Conservation (phyloP, 2,329 filamentous ascomycete species). For the Clonostachys byssicola region DNA sequence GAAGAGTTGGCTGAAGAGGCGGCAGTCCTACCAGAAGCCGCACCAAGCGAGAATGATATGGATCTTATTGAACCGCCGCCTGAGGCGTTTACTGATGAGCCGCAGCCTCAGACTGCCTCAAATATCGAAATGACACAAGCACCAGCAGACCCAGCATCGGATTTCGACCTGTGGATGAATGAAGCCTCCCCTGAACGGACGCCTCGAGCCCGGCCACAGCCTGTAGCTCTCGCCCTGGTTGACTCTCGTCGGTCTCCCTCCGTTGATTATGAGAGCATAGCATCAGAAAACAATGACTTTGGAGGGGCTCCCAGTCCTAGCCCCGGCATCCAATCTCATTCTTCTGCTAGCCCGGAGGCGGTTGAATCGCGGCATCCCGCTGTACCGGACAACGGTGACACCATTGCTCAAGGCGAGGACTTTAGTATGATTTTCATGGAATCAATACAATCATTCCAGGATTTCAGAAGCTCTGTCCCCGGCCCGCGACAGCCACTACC, state of each 20-base stretch:
- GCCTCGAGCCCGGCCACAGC: constrained; percentile 15
- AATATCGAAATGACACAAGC: background rate
- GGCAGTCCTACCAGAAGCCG: background rate
- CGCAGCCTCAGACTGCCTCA: too few species aligned
- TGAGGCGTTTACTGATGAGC: background rate
- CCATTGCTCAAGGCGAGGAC: constrained; percentile 44
- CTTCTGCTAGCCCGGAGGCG: too few species aligned
- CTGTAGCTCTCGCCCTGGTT: constrained; percentile 6
- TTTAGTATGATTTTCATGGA: constrained; percentile 58
- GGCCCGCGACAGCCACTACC: background rate
- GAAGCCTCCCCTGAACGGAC: constrained; percentile 31
- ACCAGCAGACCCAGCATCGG: constrained; percentile 10
- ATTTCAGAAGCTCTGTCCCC: constrained; percentile 24
- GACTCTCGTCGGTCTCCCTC: constrained; percentile 1
- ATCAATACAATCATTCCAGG: constrained; percentile 44
- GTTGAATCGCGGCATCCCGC: too few species aligned
- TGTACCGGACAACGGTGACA: constrained; percentile 22
- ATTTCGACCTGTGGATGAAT: constrained; percentile 42
- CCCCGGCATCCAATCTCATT: too few species aligned
- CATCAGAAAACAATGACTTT: background rate
- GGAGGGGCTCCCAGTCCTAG: too few species aligned
- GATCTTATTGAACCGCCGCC: constrained; percentile 13
- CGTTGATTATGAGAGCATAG: background rate
- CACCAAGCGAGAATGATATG: constrained; percentile 16
- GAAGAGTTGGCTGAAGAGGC: constrained; percentile 12